Evolutionary conservation across 208 protist genomes (phyloP).

Genomic region (Leishmania arabica): DNA sequence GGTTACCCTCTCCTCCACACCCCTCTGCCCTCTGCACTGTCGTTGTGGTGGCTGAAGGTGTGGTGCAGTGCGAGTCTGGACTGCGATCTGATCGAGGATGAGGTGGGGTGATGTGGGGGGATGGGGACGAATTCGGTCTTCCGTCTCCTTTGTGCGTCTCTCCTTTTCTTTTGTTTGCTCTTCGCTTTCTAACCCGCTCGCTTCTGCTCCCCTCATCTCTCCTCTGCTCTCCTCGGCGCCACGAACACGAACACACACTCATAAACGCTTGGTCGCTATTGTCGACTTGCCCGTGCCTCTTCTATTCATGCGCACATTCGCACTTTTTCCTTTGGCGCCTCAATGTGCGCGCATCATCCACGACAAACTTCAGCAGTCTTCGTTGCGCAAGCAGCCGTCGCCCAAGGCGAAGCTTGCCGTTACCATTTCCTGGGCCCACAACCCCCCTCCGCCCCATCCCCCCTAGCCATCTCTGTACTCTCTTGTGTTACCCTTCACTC

Average conservation of each 20-base stretch:
- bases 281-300: neutral
- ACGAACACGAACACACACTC: neutral
- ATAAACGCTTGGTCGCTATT: neutral
- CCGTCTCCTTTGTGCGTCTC: neutral
- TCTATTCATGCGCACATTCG: slow-evolving; percentile 1
- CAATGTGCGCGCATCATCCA: neutral
- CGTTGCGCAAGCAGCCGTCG: neutral
- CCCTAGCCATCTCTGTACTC: neutral
- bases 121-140: neutral
- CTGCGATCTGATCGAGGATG: neutral
- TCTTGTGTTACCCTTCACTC: neutral
- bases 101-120: neutral
- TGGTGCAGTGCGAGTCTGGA: neutral
- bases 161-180: neutral
- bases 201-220: neutral
- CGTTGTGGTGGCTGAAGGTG: neutral
- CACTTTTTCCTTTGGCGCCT: neutral
- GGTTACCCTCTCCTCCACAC: neutral
- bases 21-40: neutral
- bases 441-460: neutral
- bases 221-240: neutral
- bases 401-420: slow-evolving; percentile 1
- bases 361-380: neutral
- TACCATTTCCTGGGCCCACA: neutral
- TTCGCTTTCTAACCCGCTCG: neutral